Base-by-base conservation (phyloP, 2,329 filamentous ascomycete species). In the Claviceps sp. region DNA sequence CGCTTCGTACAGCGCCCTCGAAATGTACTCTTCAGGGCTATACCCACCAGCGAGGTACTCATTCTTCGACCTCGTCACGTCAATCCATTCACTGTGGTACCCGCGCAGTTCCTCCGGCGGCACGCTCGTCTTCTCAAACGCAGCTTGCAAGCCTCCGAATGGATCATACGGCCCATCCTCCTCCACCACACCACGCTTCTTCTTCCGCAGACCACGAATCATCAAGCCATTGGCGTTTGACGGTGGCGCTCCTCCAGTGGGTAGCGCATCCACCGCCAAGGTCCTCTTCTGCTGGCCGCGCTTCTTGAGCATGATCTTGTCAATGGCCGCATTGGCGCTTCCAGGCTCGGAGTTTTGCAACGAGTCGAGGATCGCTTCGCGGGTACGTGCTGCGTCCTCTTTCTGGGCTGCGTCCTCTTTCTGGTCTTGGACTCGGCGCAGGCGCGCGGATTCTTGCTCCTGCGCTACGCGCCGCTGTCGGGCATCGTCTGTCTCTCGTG, bases 121-220 rank as follows among this genome's bases (percentile, higher is more conserved):
- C 30, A 94, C 62, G 10, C 76, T 72, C 62, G 88, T 91, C 59
- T 90, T 84, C 59, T 84, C 75, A 22, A 81, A 80, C 24, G 74
- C 74, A 50, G 90, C 78, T 47, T 78, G 70, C 55, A 90, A 70
- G 1, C 89, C 93, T 41, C 82, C 89, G 64, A 93, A 95, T 0
- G 91, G 86, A 70, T 96, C 89, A 69, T 95, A 96, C 0, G 88
- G 84, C 53, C 82, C 82, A 60, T 89, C 82, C 5, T 78, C 78
- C 48, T 58, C 63, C 7, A 13, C 39, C 59, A 14, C 56, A 7
- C 59, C 57, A 59, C 68, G 74, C 59, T 65, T 68, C 65, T 74
- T 76, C 60, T 77, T 83, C 68, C 87, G 89, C 53, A 96, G 76
- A 1, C 91, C 91, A 59, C 87, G 85, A 67, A 96, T 90, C 2